phyloP scores from a whole-genome alignment of 108 stramenopile species.

The Seminavis robusta region DNA sequence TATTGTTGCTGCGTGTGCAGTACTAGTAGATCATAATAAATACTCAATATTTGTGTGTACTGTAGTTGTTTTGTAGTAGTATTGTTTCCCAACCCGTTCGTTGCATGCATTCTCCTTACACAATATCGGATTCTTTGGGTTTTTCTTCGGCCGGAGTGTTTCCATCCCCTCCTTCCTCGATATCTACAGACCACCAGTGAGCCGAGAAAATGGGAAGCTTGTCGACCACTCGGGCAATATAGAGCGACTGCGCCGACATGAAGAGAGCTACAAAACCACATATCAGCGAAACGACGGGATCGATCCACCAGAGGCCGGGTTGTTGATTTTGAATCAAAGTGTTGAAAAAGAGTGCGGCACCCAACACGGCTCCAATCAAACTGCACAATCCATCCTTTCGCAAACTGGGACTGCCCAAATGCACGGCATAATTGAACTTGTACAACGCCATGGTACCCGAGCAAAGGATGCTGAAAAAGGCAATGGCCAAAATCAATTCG shows the following conservation, averaged over 20 bases:
- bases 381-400: conserved; percentile 80
- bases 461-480: conserved; percentile 43
- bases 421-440: conserved; percentile 63
- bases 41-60: no score
- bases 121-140: no score
- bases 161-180: conserved; percentile 26
- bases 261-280: conserved; percentile 51
- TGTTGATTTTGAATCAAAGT: conserved; percentile 49
- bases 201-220: conserved; percentile 31
- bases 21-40: no score
- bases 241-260: conserved; percentile 46
- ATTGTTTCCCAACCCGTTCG: no score
- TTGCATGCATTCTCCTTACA: no score
- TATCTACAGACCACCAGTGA: conserved; percentile 35
- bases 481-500: conserved; percentile 29
- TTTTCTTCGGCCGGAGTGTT: no score
- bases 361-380: conserved; percentile 64
- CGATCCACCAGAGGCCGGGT: conserved; percentile 63
- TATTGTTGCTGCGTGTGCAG: no score
- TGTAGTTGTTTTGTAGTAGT: no score
- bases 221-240: conserved; percentile 19
- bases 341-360: conserved; percentile 57
- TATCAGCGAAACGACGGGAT: conserved; percentile 64
- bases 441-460: conserved; percentile 60
- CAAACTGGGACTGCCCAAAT: conserved; percentile 48